phyloP scores from a whole-genome alignment of 139 green algal species.

The Astrephomene gubernaculifera region DNA sequence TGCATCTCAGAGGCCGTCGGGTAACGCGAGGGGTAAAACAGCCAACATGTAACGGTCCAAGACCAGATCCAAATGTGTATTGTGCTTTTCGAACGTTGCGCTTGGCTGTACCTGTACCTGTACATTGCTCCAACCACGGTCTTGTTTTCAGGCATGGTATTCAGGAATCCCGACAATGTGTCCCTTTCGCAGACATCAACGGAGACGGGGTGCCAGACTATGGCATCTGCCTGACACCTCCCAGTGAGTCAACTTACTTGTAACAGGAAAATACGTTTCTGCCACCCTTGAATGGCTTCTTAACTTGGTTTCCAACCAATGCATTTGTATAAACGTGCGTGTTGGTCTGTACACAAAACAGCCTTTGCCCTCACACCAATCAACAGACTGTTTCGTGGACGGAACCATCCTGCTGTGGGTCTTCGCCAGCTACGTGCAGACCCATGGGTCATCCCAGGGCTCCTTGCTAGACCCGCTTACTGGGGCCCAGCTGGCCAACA shows the following conservation, averaged over 20 bases:
- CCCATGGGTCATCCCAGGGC: not conserved
- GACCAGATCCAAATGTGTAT: too few relatives aligned
- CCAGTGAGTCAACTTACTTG: too few relatives aligned
- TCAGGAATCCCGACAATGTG: not conserved
- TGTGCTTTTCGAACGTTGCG: too few relatives aligned
- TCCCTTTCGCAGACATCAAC: conserved; percentile 27
- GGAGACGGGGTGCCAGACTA: conserved; percentile 17
- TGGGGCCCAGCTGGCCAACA: conserved; percentile 6
- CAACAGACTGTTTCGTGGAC: conserved; percentile 30
- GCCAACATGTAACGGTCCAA: too few relatives aligned
- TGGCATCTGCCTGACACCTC: conserved; percentile 24
- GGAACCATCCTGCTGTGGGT: conserved; percentile 13
- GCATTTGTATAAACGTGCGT: too few relatives aligned
- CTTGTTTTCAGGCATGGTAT: not conserved
- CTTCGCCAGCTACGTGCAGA: conserved; percentile 38
- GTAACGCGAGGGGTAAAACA: too few relatives aligned
- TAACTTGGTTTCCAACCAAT: too few relatives aligned
- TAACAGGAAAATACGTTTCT: not conserved
- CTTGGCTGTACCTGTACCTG: too few relatives aligned
- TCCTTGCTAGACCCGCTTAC: conserved; percentile 6
- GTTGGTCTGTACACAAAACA: not conserved
- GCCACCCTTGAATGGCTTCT: too few relatives aligned
- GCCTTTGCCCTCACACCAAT: not conserved
- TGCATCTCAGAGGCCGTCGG: too few relatives aligned
- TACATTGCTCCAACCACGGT: too few relatives aligned